Conservation (phyloP, 2,329 filamentous ascomycete genomes). For the Alternaria brassicae region DNA sequence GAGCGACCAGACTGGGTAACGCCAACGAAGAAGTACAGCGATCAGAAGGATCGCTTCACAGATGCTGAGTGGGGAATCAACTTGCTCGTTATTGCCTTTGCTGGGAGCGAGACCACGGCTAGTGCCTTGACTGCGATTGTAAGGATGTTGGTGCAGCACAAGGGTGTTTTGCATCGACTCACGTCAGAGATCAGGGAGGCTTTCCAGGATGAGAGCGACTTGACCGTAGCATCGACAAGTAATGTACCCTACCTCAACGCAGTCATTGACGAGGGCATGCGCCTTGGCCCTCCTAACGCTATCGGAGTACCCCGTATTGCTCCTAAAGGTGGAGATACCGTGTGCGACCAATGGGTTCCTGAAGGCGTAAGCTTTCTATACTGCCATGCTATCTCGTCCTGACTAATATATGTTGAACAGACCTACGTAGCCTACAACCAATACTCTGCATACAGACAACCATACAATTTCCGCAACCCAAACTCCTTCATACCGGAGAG, state of each 20-base stretch:
- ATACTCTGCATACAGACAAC: conserved; percentile 34
- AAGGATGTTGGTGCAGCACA: conserved; percentile 43
- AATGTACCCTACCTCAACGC: conserved; percentile 39
- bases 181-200: conserved; percentile 32
- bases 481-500: conserved; percentile 47
- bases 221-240: conserved; percentile 27
- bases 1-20: conserved; percentile 41
- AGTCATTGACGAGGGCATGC: conserved; percentile 50
- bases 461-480: conserved; percentile 37
- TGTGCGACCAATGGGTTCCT: conserved; percentile 34
- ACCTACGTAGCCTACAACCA: conserved; percentile 43
- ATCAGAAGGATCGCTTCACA: conserved; percentile 26
- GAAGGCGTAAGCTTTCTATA: conserved; percentile 23
- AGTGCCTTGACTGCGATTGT: conserved; percentile 48
- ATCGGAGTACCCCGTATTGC: conserved; percentile 30
- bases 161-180: conserved; percentile 33
- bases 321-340: conserved; percentile 30
- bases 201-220: conserved; percentile 34
- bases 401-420: neutral
- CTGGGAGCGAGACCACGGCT: conserved; percentile 55
- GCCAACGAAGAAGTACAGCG: conserved; percentile 32
- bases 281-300: conserved; percentile 34
- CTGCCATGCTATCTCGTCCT: neutral
- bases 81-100: conserved; percentile 49
- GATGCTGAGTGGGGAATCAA: conserved; percentile 51